Evolutionary conservation across 768 basidiomycete genomes (phyloP).

Genomic region (Royoungia palumana): DNA sequence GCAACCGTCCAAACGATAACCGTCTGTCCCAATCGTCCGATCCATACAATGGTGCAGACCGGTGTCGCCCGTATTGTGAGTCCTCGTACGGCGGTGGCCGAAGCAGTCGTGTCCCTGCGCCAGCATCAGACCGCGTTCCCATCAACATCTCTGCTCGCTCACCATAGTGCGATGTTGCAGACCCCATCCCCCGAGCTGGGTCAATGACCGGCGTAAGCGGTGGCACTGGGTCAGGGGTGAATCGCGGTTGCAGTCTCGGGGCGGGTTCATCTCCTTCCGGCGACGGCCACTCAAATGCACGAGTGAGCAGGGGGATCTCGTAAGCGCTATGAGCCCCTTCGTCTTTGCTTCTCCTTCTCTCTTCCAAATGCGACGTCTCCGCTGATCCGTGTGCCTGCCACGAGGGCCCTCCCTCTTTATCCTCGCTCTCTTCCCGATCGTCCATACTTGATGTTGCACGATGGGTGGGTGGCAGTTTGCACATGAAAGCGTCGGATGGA

Average conservation of each 20-base stretch:
- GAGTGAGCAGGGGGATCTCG: conserved; percentile 18
- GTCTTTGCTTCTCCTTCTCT: conserved; percentile 19
- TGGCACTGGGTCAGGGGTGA: conserved; percentile 8
- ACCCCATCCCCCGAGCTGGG: conserved; percentile 2
- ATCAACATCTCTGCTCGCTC: conserved; percentile 4
- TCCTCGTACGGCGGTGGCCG: conserved; percentile 19
- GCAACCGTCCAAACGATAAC: conserved; percentile 20
- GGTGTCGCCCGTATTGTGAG: conserved; percentile 22
- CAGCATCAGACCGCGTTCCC: conserved; percentile 1
- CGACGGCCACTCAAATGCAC: conserved; percentile 25
- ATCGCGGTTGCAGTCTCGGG: conserved; percentile 9
- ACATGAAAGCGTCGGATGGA: conserved; percentile 26
- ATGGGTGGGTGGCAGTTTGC: conserved; percentile 20
- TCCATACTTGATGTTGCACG: conserved; percentile 12
- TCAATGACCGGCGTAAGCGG: conserved; percentile 17
- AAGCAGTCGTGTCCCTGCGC: conserved; percentile 19
- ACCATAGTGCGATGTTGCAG: conserved; percentile 19
- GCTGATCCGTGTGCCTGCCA: conserved; percentile 16
- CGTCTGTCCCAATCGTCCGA: conserved; percentile 23
- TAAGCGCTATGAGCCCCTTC: conserved; percentile 9
- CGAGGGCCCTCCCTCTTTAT: conserved; percentile 45
- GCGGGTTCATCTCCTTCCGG: conserved; percentile 16
- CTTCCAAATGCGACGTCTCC: conserved; percentile 5
- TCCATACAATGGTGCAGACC: conserved; percentile 23
- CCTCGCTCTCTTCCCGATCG: conserved; percentile 38